A percentile compares a stretch with the other conserved stretches of the same genome.
Conservation (phyloP, 345 rosid species). For the Psidium guajava region DNA sequence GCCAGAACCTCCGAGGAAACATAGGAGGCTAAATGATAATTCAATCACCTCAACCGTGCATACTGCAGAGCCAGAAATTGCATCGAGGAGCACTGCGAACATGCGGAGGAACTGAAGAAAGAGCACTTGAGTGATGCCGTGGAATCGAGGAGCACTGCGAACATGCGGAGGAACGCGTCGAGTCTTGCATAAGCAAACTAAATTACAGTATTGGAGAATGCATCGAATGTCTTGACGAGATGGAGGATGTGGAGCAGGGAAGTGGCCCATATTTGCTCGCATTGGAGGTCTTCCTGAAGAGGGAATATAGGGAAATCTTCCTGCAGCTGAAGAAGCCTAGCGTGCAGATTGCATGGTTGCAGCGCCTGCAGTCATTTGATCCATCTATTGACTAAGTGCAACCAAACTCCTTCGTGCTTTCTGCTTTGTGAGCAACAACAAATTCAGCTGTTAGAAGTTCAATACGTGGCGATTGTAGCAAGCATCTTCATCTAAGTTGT, state of each 20-base stretch:
- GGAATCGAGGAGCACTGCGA: conserved; percentile 11
- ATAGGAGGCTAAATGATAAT: conserved; percentile 3
- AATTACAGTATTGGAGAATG: conserved; percentile 31
- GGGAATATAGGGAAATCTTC: conserved; percentile 39
- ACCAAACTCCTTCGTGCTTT: not conserved
- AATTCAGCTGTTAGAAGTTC: not conserved
- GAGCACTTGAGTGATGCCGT: conserved; percentile 3
- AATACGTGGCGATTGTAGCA: not conserved
- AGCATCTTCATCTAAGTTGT: not conserved
- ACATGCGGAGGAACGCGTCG: conserved; percentile 8
- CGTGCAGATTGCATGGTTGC: conserved; percentile 35
- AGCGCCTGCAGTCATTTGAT: conserved; percentile 11
- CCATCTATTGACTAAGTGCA: not conserved
- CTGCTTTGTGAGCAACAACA: not conserved
- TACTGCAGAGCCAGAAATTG: conserved; percentile 10
- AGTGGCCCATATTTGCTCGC: conserved; percentile 36
- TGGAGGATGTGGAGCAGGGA: conserved; percentile 38
- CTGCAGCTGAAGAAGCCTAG: conserved; percentile 30
- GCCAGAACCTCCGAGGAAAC: conserved; percentile 12
- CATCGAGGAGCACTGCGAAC: too few species aligned
- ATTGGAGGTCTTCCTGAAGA: conserved; percentile 33
- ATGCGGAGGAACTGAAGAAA: not conserved
- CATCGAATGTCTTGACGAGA: conserved; percentile 34
- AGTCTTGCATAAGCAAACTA: conserved; percentile 1
- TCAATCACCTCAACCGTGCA: conserved; percentile 5